A percentile compares a stretch with the other conserved stretches of the same genome.
Evolutionary conservation across 2,329 filamentous ascomycete species (phyloP).

Genomic region (Bisporella sp.): DNA sequence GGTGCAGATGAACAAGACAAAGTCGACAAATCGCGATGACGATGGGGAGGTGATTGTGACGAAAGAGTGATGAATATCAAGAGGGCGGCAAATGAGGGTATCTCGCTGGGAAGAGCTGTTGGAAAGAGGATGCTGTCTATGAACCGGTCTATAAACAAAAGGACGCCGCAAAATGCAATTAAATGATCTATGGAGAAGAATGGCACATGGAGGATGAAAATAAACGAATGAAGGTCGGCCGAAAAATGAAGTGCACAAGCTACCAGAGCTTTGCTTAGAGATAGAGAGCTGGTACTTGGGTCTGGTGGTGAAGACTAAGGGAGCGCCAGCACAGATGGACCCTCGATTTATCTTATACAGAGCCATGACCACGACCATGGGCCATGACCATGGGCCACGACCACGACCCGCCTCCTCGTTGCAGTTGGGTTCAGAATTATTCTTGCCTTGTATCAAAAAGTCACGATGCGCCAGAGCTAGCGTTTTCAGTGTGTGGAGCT

Average conservation of each 20-base stretch:
- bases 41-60: conserved; percentile 1
- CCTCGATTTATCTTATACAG: no score
- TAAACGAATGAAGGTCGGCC: conserved; percentile 5
- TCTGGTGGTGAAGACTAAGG: conserved; percentile 23
- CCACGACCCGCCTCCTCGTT: no score
- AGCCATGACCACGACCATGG: no score
- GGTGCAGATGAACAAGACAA: no score
- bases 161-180: conserved; percentile 9
- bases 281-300: conserved; percentile 19
- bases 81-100: conserved; percentile 14
- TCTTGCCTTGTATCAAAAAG: no score
- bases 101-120: conserved; percentile 9
- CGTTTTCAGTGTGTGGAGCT: no score
- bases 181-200: conserved; percentile 8
- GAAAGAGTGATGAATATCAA: background rate
- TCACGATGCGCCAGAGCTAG: no score
- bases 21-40: background rate
- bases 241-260: conserved; percentile 23
- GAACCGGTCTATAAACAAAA: conserved; percentile 12
- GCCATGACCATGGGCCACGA: no score
- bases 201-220: no score
- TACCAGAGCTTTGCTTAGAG: conserved; percentile 41
- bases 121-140: conserved; percentile 19
- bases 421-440: no score
- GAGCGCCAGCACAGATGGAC: background rate